Evolutionary conservation across 345 rosid genomes (phyloP).

Genomic region (Litchi chinensis): DNA sequence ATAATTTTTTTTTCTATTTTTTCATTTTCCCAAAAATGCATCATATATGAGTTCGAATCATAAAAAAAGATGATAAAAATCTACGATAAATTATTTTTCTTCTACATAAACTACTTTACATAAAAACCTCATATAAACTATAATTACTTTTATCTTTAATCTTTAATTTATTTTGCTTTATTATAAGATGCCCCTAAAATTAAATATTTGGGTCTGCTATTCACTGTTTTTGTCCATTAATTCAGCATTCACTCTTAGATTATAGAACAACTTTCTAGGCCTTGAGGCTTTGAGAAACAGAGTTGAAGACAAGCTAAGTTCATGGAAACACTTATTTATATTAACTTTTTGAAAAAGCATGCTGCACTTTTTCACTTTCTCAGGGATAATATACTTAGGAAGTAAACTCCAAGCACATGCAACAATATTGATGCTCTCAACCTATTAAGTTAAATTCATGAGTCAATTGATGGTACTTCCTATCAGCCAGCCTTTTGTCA

Average conservation of each 20-base stretch:
- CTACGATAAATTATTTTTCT: too few species aligned
- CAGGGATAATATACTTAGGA: constrained; percentile 4
- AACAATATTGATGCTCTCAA: neutral
- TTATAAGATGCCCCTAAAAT: too few species aligned
- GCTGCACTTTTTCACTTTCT: constrained; percentile 29
- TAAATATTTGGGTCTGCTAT: too few species aligned
- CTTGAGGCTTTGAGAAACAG: neutral
- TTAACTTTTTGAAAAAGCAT: constrained; percentile 8
- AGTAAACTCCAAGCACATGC: constrained; percentile 25
- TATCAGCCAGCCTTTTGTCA: constrained; percentile 2
- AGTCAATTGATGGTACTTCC: neutral
- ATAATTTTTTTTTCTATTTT: too few species aligned
- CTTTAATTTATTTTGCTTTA: too few species aligned
- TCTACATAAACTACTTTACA: too few species aligned
- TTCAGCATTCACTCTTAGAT: constrained; percentile 15
- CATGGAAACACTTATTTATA: constrained; percentile 8
- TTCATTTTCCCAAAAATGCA: too few species aligned
- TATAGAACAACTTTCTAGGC: constrained; percentile 2
- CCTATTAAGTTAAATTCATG: neutral
- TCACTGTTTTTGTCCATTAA: constrained; percentile 16
- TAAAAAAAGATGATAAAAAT: too few species aligned
- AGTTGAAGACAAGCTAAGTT: constrained; percentile 9
- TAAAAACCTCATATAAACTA: too few species aligned
- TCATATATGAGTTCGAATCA: too few species aligned
- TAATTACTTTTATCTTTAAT: too few species aligned